phyloP scores from a whole-genome alignment of 495 filamentous ascomycete species.

The Podospora didyma region DNA sequence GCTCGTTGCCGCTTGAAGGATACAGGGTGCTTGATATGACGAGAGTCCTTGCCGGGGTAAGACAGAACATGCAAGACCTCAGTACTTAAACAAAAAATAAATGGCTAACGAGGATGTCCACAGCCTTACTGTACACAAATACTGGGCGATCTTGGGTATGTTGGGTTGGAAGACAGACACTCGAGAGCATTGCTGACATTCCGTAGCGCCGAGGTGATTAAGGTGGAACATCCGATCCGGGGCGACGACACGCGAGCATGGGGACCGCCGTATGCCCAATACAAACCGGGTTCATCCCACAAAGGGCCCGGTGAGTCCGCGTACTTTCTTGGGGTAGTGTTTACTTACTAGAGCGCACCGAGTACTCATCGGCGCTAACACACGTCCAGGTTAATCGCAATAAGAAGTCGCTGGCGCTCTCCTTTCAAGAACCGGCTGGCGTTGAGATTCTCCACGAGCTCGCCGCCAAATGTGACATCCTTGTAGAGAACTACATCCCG shows the following conservation, averaged over 20 bases:
- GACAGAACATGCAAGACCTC: constrained; percentile 27
- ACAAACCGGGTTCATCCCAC: constrained; percentile 52
- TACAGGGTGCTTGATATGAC: constrained; percentile 94
- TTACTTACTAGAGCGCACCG: background rate
- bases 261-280: constrained; percentile 90
- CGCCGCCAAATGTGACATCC: constrained; percentile 78
- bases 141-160: constrained; percentile 89
- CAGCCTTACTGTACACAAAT: constrained; percentile 99
- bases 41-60: constrained; percentile 87
- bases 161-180: background rate
- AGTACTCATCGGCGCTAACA: background rate
- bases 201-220: constrained; percentile 86
- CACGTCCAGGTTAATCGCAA: constrained; percentile 78
- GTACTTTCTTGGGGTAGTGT: constrained; percentile 80
- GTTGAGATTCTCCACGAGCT: constrained; percentile 83
- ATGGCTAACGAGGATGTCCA: background rate
- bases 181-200: constrained; percentile 15
- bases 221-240: constrained; percentile 86
- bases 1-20: constrained; percentile 65
- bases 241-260: constrained; percentile 95
- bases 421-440: constrained; percentile 79
- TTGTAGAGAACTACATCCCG: constrained; percentile 96
- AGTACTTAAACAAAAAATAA: background rate
- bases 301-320: constrained; percentile 87
- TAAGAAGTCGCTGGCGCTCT: constrained; percentile 90